A percentile compares a stretch with the other conserved stretches of the same genome.
Conservation (phyloP, 2,329 filamentous ascomycete species). For the Lojkania enalia region DNA sequence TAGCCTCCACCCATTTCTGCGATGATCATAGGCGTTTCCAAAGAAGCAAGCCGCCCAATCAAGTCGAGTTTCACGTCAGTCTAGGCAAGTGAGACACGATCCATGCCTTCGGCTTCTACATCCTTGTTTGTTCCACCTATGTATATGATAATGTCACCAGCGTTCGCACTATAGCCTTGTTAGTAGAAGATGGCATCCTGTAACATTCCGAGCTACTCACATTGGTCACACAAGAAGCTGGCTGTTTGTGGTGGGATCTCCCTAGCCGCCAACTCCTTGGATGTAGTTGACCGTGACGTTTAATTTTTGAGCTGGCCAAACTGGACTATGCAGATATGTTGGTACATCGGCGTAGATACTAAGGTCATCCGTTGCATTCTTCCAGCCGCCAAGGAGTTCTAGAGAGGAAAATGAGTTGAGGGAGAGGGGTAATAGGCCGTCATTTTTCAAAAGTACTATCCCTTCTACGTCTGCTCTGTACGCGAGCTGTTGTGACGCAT, state of each 20-base stretch:
- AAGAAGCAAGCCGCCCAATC: slow-evolving; percentile 52
- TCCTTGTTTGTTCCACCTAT: slow-evolving; percentile 59
- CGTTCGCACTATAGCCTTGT: too few relatives aligned
- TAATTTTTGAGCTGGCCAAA: slow-evolving; percentile 54
- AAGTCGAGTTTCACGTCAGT: slow-evolving; percentile 56
- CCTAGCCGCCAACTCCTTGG: slow-evolving; percentile 27
- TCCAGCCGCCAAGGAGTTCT: slow-evolving; percentile 63
- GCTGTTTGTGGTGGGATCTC: slow-evolving; percentile 30
- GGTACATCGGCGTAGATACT: slow-evolving; percentile 63
- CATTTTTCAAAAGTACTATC: slow-evolving; percentile 58
- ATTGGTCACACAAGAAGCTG: slow-evolving; percentile 27
- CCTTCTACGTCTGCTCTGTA: slow-evolving; percentile 55
- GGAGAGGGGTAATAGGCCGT: slow-evolving; percentile 52
- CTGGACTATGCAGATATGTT: slow-evolving; percentile 59
- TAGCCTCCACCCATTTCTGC: slow-evolving; percentile 58
- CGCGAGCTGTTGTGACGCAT: slow-evolving; percentile 59
- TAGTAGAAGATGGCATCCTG: too few relatives aligned
- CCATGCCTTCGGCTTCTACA: slow-evolving; percentile 57
- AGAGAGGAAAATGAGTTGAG: slow-evolving; percentile 47
- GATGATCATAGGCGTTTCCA: slow-evolving; percentile 57
- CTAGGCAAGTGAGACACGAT: slow-evolving; percentile 58
- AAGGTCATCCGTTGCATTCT: slow-evolving; percentile 59
- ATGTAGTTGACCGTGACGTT: slow-evolving; percentile 42
- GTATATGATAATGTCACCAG: slow-evolving; percentile 58
- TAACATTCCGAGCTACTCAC: too few relatives aligned